Evolutionary conservation across 441 rosid species (phyloP).

Genomic region (Populus hybrid): DNA sequence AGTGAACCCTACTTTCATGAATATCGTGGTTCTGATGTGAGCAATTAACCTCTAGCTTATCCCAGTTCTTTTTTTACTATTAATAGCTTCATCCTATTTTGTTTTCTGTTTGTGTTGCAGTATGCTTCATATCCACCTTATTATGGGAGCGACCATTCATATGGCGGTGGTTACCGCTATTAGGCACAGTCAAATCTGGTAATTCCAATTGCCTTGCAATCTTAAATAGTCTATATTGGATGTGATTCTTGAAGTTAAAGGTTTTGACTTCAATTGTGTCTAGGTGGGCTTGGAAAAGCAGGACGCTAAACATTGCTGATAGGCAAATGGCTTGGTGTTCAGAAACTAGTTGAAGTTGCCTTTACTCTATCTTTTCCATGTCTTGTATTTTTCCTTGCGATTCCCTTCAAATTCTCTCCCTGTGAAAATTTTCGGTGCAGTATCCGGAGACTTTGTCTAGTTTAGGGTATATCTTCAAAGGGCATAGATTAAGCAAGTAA

Average conservation of each 20-base stretch:
- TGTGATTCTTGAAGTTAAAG: conserved; percentile 11
- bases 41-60: conserved; percentile 22
- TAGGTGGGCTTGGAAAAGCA: conserved; percentile 40
- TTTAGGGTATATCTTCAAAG: conserved; percentile 30
- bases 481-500: conserved; percentile 23
- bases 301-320: conserved; percentile 24
- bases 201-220: conserved; percentile 20
- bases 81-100: conserved; percentile 9
- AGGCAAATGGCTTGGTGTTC: conserved; percentile 33
- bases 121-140: conserved; percentile 40
- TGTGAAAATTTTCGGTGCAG: conserved; percentile 5
- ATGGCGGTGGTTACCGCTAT: conserved; percentile 47
- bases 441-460: conserved; percentile 21
- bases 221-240: conserved; percentile 6
- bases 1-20: conserved; percentile 40
- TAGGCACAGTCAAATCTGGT: conserved; percentile 30
- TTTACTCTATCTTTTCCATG: conserved; percentile 10
- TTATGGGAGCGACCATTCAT: conserved; percentile 36
- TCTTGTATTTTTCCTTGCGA: conserved; percentile 8
- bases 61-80: conserved; percentile 1
- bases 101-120: conserved; percentile 33
- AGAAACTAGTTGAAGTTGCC: conserved; percentile 20
- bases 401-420: background rate
- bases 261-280: conserved; percentile 16
- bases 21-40: conserved; percentile 49